Base-by-base conservation (phyloP, 2,329 filamentous ascomycete genomes). In the Penicillium expansum region DNA sequence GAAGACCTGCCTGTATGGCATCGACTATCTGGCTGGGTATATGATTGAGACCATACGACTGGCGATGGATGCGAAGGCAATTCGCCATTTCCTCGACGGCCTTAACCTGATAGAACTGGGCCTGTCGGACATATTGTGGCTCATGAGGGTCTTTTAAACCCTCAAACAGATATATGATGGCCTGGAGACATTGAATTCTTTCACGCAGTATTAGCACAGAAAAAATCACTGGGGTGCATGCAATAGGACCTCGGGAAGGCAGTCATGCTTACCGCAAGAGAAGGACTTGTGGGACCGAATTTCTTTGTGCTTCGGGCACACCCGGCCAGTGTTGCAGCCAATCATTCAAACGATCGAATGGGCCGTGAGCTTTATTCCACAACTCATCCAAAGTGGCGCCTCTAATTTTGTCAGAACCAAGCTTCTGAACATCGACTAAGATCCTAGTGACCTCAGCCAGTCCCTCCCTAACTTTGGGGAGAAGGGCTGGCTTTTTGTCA, bases 111-210 rank as follows among this genome's bases (percentile, higher is more conserved):
- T 55, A 59, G 24, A 48, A 35, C 52, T 54, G 58, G 18, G 48
- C 60, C 16, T 65, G 47, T 49, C 60, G 55, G 6, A 20, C 27
- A 4, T 60, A 43, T 37, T 57, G 42, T n/a, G 57, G 42, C 3
- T 59, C 38, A n/a, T 59, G 53, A n/a, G 63, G 62, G 20, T 63
- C 60, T 18, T 67, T 54, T 29, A 72, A 50, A 24, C 57, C 55
- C 11, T 63, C 61, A 33, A 67, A 65, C n/a, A 74, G 55, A n/a
- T 52, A 49, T 22, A 72, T 66, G 14, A 63, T 62, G 10, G 57
- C 58, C 30, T 69, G 62, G 45, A 71, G 61, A 32, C 58, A 72
- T 54, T 65, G 66, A 18, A 72, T 66, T 48, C 71, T 72, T 72
- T 59, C 30, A 38, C 10, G 24, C 3, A 4, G 13, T 10, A 32